Evolutionary conservation across 2,329 filamentous ascomycete species (phyloP).

Genomic region (Colletotrichum limetticola): DNA sequence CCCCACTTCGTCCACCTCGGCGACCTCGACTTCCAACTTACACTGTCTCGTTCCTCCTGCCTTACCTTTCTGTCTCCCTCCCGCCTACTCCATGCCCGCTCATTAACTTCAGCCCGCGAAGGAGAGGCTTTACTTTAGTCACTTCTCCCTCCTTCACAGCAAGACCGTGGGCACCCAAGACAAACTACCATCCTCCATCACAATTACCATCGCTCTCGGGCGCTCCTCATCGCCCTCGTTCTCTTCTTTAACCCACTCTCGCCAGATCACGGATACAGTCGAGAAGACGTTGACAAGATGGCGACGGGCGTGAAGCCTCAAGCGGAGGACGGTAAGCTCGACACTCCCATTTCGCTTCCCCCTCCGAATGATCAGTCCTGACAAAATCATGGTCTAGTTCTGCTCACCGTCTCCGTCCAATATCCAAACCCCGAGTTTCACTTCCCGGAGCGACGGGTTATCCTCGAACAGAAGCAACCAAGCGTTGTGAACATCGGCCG

Average conservation of each 20-base stretch:
- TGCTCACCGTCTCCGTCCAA: constrained; percentile 43
- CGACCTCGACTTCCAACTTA: constrained; percentile 21
- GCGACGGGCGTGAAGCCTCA: constrained; percentile 10
- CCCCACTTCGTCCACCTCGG: constrained; percentile 13
- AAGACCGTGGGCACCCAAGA: background rate
- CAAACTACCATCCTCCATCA: background rate
- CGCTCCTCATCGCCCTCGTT: background rate
- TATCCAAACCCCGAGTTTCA: constrained; percentile 36
- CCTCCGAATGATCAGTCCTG: constrained; percentile 10
- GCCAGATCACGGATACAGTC: background rate
- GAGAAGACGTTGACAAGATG: constrained; percentile 16
- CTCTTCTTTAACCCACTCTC: background rate
- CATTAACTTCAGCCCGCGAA: background rate
- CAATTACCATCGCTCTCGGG: background rate
- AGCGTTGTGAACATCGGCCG: constrained; percentile 52
- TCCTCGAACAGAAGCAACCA: constrained; percentile 41
- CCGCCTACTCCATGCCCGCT: constrained; percentile 1
- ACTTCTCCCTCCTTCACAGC: background rate
- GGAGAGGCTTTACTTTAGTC: background rate
- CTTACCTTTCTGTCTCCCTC: constrained; percentile 10
- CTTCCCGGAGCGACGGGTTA: constrained; percentile 37
- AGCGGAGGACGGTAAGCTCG: constrained; percentile 25
- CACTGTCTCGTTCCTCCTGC: constrained; percentile 25
- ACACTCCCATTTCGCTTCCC: background rate
- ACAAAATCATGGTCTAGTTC: constrained; percentile 38